Conservation (phyloP, 1,284 basidiomycete genomes). For the Cryptococcus sp. region DNA sequence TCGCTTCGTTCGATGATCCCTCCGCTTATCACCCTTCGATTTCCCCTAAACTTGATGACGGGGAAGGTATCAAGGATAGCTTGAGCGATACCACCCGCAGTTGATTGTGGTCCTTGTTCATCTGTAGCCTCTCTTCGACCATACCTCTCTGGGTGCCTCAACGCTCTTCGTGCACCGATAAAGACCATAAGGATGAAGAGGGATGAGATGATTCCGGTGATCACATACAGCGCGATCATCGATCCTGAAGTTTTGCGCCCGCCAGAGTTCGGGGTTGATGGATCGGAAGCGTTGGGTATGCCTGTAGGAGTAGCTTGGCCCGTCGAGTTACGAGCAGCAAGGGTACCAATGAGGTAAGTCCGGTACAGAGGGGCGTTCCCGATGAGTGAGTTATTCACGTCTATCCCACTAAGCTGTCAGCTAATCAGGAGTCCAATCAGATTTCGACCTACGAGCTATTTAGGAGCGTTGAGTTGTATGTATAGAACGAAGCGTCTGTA, state of each 20-base stretch:
- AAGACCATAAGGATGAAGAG: constrained; percentile 75
- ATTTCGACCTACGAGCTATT: constrained; percentile 28
- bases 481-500: constrained; percentile 55
- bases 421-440: background rate
- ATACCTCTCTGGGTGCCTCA: constrained; percentile 85
- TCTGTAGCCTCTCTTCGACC: constrained; percentile 60
- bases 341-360: constrained; percentile 62
- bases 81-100: constrained; percentile 72
- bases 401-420: constrained; percentile 16
- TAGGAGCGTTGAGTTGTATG: constrained; percentile 50
- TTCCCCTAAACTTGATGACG: constrained; percentile 71
- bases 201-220: constrained; percentile 76
- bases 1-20: background rate
- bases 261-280: constrained; percentile 6
- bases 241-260: constrained; percentile 25
- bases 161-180: constrained; percentile 72
- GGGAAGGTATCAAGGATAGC: constrained; percentile 93
- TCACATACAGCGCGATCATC: constrained; percentile 75
- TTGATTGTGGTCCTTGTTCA: constrained; percentile 56
- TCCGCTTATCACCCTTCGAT: background rate
- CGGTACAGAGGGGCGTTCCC: constrained; percentile 49
- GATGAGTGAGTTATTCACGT: constrained; percentile 53
- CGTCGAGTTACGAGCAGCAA: constrained; percentile 64
- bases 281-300: constrained; percentile 14
- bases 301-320: constrained; percentile 33